phyloP scores from a whole-genome alignment of 768 basidiomycete genomes.

The Phaffia tasmanica region DNA sequence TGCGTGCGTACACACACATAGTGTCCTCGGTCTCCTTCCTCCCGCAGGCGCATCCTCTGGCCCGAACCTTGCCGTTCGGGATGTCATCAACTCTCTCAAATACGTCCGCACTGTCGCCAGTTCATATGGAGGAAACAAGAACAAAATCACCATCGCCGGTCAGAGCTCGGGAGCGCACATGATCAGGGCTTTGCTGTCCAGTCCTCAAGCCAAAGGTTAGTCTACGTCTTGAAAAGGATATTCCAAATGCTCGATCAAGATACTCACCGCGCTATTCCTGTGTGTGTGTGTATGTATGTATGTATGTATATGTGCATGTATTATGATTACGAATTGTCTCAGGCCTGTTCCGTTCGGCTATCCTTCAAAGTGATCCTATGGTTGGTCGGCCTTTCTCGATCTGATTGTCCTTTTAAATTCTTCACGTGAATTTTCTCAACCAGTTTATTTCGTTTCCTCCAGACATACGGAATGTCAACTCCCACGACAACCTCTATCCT shows the following conservation, averaged over 20 bases:
- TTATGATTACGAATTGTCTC: too few species aligned
- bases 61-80: conserved; percentile 14
- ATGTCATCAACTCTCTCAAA: conserved; percentile 17
- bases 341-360: conserved; percentile 10
- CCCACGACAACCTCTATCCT: conserved; percentile 18
- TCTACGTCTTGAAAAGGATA: too few species aligned
- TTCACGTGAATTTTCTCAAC: not conserved
- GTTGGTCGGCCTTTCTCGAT: not conserved
- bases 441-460: not conserved
- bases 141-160: conserved; percentile 17
- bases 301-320: too few species aligned
- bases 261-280: too few species aligned
- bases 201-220: not conserved
- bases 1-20: not conserved
- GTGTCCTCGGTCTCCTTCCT: conserved; percentile 11
- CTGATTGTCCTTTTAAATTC: not conserved
- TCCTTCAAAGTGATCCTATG: conserved; percentile 25
- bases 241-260: too few species aligned
- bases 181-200: conserved; percentile 13
- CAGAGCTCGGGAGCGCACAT: conserved; percentile 20
- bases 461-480: conserved; percentile 21
- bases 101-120: not conserved
- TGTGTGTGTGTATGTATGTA: too few species aligned
- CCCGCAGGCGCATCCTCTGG: not conserved
- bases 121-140: conserved; percentile 14